Evolutionary conservation across 331 rosid species (phyloP).

Genomic region (Acacia concinna): DNA sequence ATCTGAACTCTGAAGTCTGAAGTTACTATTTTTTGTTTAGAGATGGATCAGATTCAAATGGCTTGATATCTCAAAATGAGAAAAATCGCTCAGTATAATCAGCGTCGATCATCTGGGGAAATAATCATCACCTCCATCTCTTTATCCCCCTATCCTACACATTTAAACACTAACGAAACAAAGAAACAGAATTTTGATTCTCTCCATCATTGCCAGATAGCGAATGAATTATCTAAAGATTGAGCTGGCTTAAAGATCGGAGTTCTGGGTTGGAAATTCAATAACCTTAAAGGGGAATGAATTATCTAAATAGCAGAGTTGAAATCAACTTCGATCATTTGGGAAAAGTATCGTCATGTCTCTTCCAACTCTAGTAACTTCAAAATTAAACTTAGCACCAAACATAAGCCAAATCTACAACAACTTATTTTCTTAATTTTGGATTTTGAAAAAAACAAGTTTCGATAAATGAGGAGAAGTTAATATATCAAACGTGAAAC

Average conservation of each 20-base stretch:
- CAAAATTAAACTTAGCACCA: not conserved
- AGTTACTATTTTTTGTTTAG: no score
- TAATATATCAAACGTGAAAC: not conserved
- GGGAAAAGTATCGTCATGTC: constrained; percentile 45
- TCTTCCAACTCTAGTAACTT: not conserved
- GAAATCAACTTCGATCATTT: constrained; percentile 53
- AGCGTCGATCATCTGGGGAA: constrained; percentile 55
- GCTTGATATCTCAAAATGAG: constrained; percentile 51
- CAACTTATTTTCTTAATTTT: not conserved
- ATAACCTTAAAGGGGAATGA: not conserved
- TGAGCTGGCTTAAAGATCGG: constrained; percentile 29
- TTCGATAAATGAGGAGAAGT: not conserved
- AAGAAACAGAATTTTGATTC: not conserved
- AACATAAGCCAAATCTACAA: not conserved
- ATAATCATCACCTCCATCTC: constrained; percentile 52
- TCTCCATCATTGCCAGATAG: no score
- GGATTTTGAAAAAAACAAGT: rapidly evolving
- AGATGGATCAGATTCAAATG: constrained; percentile 52
- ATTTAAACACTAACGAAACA: not conserved
- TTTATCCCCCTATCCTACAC: no score
- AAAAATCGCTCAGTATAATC: constrained; percentile 47
- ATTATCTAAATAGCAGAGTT: constrained; percentile 33
- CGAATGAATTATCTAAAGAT: no score
- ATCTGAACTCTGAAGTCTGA: no score
- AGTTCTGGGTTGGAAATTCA: constrained; percentile 39